Base-by-base conservation (phyloP, 2,329 filamentous ascomycete species). In the Sphaerostilbella broomeana region DNA sequence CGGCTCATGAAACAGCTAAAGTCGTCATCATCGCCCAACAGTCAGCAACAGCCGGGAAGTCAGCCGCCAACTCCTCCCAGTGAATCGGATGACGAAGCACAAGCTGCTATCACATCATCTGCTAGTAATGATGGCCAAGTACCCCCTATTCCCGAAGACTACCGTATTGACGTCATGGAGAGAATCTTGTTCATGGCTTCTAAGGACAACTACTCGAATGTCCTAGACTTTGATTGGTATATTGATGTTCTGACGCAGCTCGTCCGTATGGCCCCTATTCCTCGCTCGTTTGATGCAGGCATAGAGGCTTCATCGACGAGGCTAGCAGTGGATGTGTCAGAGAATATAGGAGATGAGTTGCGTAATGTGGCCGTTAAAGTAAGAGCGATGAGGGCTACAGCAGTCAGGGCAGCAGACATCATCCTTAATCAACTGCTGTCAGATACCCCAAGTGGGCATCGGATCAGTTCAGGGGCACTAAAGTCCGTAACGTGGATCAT, bases 141-240 rank as follows among this genome's bases (percentile, higher is more conserved):
- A 12, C 72, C 79, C 5, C 77, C 81, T 8, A 68, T 97, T 6
- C 88, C 92, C 1, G 82, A 89, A 45, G 86, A 94, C 48, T 98
- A 97, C 60, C 81, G 81, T 36, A 68, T 81, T 25, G 86, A 86
- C 51, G 86, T 95, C 15, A 86, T 97, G 37, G 74, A 75, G 41
- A 77, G 85, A 43, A 87, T 97, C 44, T 60, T 97, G 9, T 79
- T 81, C 45, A 94, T 98, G 79, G 97, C 90, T 59, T 86, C 87
- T 7, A 79, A 81, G 48, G 84, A 89, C 48, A 95, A 88, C 45
- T 98, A 97, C 59, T 75, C 76, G 26, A 86, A 88, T 54, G 71
- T 98, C 33, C 68, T 74, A 37, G 90, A 98, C 57, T 98, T 98
- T 59, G 90, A 95, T 50, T 98, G 92, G 92, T 97, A 97, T 59